phyloP scores from a whole-genome alignment of 179 eudicot genomes.

The Heliamphora pulchella region DNA sequence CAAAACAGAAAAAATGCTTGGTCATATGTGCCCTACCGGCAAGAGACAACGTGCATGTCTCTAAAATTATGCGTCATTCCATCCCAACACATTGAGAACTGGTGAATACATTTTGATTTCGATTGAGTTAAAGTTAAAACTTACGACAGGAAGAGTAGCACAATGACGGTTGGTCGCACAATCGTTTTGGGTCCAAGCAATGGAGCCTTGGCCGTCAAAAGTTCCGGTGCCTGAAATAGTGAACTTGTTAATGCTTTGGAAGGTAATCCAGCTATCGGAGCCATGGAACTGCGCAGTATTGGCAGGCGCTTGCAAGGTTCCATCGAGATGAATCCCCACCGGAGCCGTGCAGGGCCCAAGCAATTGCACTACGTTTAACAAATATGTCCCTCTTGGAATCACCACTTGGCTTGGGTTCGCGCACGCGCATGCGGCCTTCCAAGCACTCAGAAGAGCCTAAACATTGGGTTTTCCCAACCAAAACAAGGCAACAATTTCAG shows the following conservation, averaged over 20 bases:
- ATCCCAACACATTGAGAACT: no score
- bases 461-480: background rate
- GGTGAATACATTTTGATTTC: no score
- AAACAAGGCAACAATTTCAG: background rate
- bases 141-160: conserved; percentile 28
- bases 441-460: conserved; percentile 28
- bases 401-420: conserved; percentile 15
- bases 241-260: conserved; percentile 16
- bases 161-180: conserved; percentile 26
- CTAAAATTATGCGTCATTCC: no score
- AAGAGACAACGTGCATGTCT: no score
- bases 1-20: no score
- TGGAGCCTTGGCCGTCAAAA: conserved; percentile 41
- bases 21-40: no score
- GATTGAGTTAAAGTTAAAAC: background rate
- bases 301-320: conserved; percentile 26
- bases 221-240: conserved; percentile 27
- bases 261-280: conserved; percentile 20
- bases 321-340: conserved; percentile 19
- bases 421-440: conserved; percentile 29
- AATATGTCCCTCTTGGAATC: conserved; percentile 27
- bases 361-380: conserved; percentile 11
- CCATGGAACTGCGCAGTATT: background rate
- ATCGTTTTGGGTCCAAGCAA: conserved; percentile 30
- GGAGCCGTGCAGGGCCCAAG: conserved; percentile 31